phyloP scores from a whole-genome alignment of 2,329 filamentous ascomycete species.

The Xylaria sp. region DNA sequence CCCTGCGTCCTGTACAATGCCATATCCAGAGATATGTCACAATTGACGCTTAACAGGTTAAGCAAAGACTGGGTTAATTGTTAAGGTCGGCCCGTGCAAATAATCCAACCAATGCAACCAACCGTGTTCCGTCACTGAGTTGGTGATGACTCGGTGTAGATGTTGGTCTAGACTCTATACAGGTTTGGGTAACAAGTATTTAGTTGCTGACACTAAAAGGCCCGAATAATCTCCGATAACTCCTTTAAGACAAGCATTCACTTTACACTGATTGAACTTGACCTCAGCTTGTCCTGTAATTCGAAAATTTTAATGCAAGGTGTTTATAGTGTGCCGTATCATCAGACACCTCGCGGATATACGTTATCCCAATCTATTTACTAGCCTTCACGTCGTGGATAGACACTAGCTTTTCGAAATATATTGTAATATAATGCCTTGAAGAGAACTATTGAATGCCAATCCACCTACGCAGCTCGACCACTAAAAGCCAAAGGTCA shows the following conservation, averaged over 20 bases:
- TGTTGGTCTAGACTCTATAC: neutral
- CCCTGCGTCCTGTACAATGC: constrained; percentile 10
- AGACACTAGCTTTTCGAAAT: neutral
- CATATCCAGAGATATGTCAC: constrained; percentile 20
- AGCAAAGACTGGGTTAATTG: neutral
- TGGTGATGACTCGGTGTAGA: neutral
- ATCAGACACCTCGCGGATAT: no score
- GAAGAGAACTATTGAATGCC: neutral
- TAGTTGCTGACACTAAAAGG: constrained; percentile 5
- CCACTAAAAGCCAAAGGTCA: neutral
- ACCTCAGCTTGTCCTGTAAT: neutral
- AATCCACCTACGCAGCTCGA: neutral
- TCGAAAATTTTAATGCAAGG: no score
- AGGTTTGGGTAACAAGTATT: no score
- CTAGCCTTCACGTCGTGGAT: no score
- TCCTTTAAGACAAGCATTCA: neutral
- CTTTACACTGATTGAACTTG: neutral
- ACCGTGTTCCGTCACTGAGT: neutral
- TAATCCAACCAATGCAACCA: neutral
- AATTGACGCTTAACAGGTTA: neutral
- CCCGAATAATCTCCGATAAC: constrained; percentile 30
- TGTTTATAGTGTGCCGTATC: no score
- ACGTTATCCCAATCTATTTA: no score
- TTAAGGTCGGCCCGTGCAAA: neutral
- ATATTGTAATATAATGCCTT: neutral